phyloP scores from a whole-genome alignment of 2,329 filamentous ascomycete genomes.

The Sphaerostilbella broomeana region DNA sequence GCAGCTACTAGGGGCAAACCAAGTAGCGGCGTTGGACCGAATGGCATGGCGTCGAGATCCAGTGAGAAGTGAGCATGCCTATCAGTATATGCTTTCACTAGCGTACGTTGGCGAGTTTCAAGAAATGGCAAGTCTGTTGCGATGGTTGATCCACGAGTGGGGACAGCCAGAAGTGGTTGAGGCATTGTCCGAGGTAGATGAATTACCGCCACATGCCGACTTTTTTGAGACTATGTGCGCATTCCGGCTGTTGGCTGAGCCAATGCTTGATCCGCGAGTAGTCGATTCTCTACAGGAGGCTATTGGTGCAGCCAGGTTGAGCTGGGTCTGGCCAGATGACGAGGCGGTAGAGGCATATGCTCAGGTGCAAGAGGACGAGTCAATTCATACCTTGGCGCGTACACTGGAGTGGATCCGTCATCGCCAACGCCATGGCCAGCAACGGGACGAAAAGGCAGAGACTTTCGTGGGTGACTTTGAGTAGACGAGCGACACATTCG shows the following conservation, averaged over 20 bases:
- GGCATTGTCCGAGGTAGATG: conserved; percentile 29
- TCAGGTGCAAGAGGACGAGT: conserved; percentile 20
- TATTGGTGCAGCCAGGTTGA: conserved; percentile 20
- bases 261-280: conserved; percentile 29
- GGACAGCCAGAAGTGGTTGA: conserved; percentile 26
- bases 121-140: conserved; percentile 49
- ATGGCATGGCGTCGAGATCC: conserved; percentile 29
- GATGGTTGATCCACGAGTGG: conserved; percentile 52
- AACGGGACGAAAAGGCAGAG: conserved; percentile 3
- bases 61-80: conserved; percentile 33
- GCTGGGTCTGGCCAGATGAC: conserved; percentile 35
- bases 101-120: conserved; percentile 53
- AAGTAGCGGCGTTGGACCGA: conserved; percentile 26
- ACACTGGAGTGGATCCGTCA: conserved; percentile 19
- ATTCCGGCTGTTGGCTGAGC: conserved; percentile 43
- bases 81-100: conserved; percentile 57
- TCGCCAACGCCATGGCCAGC: neutral
- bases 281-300: conserved; percentile 26
- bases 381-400: conserved; percentile 20
- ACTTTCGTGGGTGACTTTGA: neutral
- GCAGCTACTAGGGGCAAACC: conserved; percentile 14
- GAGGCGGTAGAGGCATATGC: conserved; percentile 30
- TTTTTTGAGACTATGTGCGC: conserved; percentile 36
- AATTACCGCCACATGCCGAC: conserved; percentile 27
- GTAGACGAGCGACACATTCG: too few species aligned